Evolutionary conservation across 345 rosid genomes (phyloP).

Genomic region (Firmiana major): DNA sequence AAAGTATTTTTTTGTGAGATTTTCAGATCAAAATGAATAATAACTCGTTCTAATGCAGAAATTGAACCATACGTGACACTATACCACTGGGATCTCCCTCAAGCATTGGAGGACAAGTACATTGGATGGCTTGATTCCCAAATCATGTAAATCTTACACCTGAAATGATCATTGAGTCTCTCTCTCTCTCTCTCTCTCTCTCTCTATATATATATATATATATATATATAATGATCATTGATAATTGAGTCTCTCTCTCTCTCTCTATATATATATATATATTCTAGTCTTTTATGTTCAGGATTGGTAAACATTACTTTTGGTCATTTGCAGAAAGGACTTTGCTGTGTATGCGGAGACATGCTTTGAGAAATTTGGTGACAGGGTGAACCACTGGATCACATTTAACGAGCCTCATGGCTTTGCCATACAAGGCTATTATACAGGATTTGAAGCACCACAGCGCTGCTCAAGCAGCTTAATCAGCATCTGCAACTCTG

Average conservation of each 20-base stretch:
- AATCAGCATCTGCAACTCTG: conserved; percentile 55
- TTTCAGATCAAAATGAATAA: no score
- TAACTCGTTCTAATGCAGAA: conserved; percentile 30
- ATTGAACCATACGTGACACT: conserved; percentile 86
- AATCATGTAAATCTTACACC: conserved; percentile 47
- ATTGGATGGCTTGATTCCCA: conserved; percentile 77
- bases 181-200: no score
- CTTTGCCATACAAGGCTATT: conserved; percentile 77
- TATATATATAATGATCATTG: no score
- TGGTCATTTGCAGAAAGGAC: conserved; percentile 52
- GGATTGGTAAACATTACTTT: not conserved
- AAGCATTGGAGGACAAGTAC: conserved; percentile 68
- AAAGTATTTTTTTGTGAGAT: no score
- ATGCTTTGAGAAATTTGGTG: conserved; percentile 82
- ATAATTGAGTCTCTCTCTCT: no score
- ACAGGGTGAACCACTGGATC: conserved; percentile 89
- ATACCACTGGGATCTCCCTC: conserved; percentile 99
- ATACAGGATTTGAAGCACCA: conserved; percentile 80
- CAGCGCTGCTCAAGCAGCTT: conserved; percentile 48
- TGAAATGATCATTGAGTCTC: no score
- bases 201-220: no score
- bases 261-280: no score
- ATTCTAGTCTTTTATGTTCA: no score
- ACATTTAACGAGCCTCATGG: conserved; percentile 93
- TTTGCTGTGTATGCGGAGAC: conserved; percentile 70